phyloP scores from a whole-genome alignment of 2,329 filamentous ascomycete species.

The Colletotrichum scovillei region DNA sequence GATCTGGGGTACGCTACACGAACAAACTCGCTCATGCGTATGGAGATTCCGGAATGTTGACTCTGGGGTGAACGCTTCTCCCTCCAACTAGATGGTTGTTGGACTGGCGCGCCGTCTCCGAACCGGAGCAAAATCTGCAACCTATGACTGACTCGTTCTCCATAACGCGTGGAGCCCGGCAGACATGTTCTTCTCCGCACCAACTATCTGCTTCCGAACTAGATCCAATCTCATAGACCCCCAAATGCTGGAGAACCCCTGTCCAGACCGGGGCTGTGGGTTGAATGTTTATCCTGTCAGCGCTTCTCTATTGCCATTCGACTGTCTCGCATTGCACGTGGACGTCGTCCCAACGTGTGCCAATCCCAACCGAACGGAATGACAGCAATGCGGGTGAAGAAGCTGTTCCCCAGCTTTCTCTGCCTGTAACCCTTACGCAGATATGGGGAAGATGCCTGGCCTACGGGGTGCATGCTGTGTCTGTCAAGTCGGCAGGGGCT shows the following conservation, averaged over 20 bases:
- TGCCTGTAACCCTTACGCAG: not conserved
- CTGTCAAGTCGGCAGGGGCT: conserved; percentile 4
- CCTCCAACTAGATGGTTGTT: conserved; percentile 3
- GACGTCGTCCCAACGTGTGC: conserved; percentile 15
- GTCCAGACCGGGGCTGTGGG: conserved; percentile 8
- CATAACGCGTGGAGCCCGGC: conserved; percentile 27
- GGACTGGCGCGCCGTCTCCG: conserved; percentile 19
- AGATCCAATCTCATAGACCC: conserved; percentile 23
- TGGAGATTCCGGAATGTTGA: conserved; percentile 7
- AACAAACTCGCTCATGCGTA: conserved; percentile 5
- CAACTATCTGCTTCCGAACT: conserved; percentile 21
- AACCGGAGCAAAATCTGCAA: conserved; percentile 35
- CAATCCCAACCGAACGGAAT: conserved; percentile 6
- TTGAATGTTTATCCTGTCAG: conserved; percentile 33
- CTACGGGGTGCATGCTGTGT: not conserved
- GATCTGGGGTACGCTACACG: conserved; percentile 27
- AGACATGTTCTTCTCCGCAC: conserved; percentile 25
- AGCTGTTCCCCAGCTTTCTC: conserved; percentile 21
- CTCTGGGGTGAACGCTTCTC: conserved; percentile 35
- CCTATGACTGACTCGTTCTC: conserved; percentile 26
- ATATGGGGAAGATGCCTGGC: conserved; percentile 1
- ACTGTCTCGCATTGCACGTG: conserved; percentile 27
- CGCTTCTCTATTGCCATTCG: conserved; percentile 10
- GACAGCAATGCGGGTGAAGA: not conserved
- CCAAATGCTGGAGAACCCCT: conserved; percentile 33